These are phyloP conservation scores for Dactylellina haptotyla DNA, from an alignment of 2,329 filamentous ascomycete species.

Conservation along the genomic window DNA sequence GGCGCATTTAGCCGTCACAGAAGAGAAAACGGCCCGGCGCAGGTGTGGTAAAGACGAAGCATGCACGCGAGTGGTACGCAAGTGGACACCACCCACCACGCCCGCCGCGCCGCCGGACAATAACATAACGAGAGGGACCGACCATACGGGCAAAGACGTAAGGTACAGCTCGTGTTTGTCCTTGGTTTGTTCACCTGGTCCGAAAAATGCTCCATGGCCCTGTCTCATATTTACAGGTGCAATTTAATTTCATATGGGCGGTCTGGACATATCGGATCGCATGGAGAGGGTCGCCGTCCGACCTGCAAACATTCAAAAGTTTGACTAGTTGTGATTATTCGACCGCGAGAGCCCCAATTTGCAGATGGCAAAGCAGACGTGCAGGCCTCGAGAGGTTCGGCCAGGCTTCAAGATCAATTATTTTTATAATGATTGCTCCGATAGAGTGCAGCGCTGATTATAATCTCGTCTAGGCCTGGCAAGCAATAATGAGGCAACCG, in stretches of 20 bases:
- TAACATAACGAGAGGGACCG: no score
- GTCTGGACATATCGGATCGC: conserved; percentile 8
- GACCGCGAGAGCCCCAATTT: neutral
- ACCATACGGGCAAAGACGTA: no score
- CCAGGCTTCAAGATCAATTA: neutral
- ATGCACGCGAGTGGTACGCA: no score
- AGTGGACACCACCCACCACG: no score
- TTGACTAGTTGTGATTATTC: no score
- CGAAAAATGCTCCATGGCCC: conserved; percentile 16
- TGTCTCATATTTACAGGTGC: conserved; percentile 50
- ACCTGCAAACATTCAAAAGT: neutral
- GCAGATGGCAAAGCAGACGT: neutral
- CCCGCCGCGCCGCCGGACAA: no score
- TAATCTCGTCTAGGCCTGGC: conserved; percentile 31
- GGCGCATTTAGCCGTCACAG: conserved; percentile 19
- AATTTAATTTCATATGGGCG: conserved; percentile 33
- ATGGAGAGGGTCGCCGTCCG: neutral
- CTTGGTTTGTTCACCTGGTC: conserved; percentile 3
- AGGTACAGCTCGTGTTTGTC: neutral
- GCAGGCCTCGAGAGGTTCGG: neutral
- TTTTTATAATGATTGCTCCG: neutral
- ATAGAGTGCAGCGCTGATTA: conserved; percentile 5
- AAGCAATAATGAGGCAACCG: conserved; percentile 31
- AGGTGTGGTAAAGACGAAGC: no score
- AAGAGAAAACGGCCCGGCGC: conserved; percentile 39